Evolutionary conservation across 805 yeast genomes (phyloP), one percentile per base, ranked within the genome.

Genomic region (Wickerhamiella qilinensis): DNA sequence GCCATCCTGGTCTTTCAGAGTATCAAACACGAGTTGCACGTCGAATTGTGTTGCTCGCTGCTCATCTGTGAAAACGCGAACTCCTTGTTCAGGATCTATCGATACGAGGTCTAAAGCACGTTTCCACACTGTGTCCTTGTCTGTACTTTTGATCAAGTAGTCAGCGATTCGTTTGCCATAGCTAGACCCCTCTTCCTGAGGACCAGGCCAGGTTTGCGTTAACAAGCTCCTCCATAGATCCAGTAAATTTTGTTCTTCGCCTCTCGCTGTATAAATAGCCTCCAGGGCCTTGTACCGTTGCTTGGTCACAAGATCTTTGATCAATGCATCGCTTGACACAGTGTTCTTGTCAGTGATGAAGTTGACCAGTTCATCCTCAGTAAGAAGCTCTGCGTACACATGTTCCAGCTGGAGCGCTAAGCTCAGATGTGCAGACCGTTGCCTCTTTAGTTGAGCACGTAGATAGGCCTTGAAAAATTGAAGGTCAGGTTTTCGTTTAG

Each of bases 61-160:
- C 16, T 46, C 43, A 36, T 50, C 48, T 7, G 53, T 49, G 30
- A 63, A 55, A 5, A 63, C 47, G 16, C 43, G 40, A 3, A 63
- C 43, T 1, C 63, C 65, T 3, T 43, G 40, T 33, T 49, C 40
- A 1, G 62, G 50, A 20, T 50, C 48, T n/a, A 49, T 33, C 33
- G 47, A 38, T 20, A 50, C 47, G 12, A 61, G 46, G 59, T 65
- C 56, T 22, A 56, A 33, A 0, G 62, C 62, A 29, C 56, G 50
- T 12, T 51, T 53, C 63, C 62, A 58, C n/a, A 58, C 59, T n/a
- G 58, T 38, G 6, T 49, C 51, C 30, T 40, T 38, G 30, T 60
- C 54, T 7, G 38, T 39, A 32, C 55, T 43, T 2, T 36, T 27
- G 11, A 50, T 30, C 4, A 55, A 46, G 35, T 47, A 40, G 14